Evolutionary conservation across 2,329 filamentous ascomycete genomes (phyloP).

Genomic region (Sarocladium brachiariae): DNA sequence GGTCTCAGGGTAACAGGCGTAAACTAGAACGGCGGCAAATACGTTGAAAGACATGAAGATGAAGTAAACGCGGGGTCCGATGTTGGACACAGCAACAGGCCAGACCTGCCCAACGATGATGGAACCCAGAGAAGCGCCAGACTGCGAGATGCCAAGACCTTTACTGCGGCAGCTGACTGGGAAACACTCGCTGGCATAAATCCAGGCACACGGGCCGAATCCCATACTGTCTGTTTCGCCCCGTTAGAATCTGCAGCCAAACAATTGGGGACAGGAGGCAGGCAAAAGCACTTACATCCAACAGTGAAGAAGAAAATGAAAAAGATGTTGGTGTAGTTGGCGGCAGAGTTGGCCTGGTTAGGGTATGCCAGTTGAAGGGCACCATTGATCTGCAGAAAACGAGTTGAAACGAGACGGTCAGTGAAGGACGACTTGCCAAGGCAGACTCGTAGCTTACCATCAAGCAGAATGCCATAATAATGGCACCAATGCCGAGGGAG

Average conservation of each 20-base stretch:
- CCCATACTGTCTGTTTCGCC: slow-evolving; percentile 15
- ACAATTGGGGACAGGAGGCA: no score
- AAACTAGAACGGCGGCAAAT: slow-evolving; percentile 16
- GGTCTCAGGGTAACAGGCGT: slow-evolving; percentile 48
- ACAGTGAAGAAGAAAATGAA: slow-evolving; percentile 19
- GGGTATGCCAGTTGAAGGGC: slow-evolving; percentile 14
- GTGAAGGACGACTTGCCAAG: neutral
- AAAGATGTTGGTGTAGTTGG: slow-evolving; percentile 16
- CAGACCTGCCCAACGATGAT: slow-evolving; percentile 17
- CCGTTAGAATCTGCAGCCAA: no score
- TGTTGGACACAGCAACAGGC: slow-evolving; percentile 16
- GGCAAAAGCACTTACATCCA: slow-evolving; percentile 10
- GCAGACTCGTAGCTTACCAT: slow-evolving; percentile 14
- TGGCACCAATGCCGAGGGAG: slow-evolving; percentile 23
- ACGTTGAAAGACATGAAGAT: slow-evolving; percentile 19
- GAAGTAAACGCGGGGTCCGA: slow-evolving; percentile 16
- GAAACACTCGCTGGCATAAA: slow-evolving; percentile 17
- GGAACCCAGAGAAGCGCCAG: slow-evolving; percentile 15
- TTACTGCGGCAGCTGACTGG: slow-evolving; percentile 15
- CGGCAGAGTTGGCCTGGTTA: slow-evolving; percentile 13
- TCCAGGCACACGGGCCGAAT: slow-evolving; percentile 17
- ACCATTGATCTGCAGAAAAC: slow-evolving; percentile 19
- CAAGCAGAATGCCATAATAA: slow-evolving; percentile 26
- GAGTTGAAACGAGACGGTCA: neutral
- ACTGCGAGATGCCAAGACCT: slow-evolving; percentile 15